Percentiles rank a stretch among this genome's conserved stretches.
phyloP scores from a whole-genome alignment of 768 basidiomycete genomes.

The Roridomyces roridus region DNA sequence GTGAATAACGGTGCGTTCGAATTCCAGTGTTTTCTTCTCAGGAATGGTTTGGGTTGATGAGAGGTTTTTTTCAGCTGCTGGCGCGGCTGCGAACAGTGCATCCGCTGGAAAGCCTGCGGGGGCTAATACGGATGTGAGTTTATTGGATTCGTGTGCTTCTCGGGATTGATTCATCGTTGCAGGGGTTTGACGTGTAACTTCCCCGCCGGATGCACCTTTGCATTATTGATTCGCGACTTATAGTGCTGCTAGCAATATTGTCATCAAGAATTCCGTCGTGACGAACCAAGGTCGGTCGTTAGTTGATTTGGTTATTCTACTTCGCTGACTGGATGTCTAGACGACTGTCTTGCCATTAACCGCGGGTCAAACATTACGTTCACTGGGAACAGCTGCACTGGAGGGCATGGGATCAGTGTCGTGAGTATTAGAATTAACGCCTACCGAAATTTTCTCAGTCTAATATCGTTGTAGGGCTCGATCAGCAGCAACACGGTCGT shows the following conservation, averaged over 20 bases:
- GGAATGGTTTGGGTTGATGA: not conserved
- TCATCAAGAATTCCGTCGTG: slow-evolving; percentile 23
- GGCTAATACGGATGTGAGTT: slow-evolving; percentile 25
- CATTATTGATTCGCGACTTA: not conserved
- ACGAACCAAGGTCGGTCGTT: slow-evolving; percentile 23
- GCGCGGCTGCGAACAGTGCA: slow-evolving; percentile 19
- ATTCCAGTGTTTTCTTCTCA: not conserved
- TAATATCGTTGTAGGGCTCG: slow-evolving; percentile 21
- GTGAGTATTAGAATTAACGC: no score
- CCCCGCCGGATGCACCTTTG: not conserved
- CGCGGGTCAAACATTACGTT: slow-evolving; percentile 24
- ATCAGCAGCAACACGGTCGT: slow-evolving; percentile 7
- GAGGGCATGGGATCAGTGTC: slow-evolving; percentile 25
- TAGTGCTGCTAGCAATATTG: slow-evolving; percentile 21
- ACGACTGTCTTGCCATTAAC: slow-evolving; percentile 30
- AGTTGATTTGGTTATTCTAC: not conserved
- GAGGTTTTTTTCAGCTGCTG: slow-evolving; percentile 12
- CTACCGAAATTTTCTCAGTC: no score
- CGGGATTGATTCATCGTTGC: no score
- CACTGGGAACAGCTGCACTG: slow-evolving; percentile 24
- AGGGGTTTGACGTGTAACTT: slow-evolving; percentile 13
- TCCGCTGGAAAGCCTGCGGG: slow-evolving; percentile 24
- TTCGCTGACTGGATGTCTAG: not conserved
- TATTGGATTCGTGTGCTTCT: no score
- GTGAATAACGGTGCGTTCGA: slow-evolving; percentile 20